Evolutionary conservation across 2,329 filamentous ascomycete genomes (phyloP).

Genomic region (Didymella arachidicola): DNA sequence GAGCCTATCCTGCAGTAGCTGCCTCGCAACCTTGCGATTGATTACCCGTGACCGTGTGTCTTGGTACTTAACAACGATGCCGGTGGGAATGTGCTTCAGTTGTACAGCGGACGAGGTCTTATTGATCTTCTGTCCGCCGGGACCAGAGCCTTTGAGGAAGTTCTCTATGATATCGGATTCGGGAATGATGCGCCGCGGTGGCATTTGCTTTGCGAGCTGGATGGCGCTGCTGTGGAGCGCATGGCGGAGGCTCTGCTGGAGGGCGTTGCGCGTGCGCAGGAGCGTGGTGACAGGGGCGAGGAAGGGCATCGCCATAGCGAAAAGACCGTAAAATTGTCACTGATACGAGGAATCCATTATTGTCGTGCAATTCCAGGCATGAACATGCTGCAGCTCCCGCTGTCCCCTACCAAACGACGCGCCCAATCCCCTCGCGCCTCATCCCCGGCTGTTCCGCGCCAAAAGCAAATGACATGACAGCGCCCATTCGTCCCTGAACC

Average conservation of each 20-base stretch:
- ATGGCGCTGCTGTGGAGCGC: conserved; percentile 11
- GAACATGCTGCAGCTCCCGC: not conserved
- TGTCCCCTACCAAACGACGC: conserved; percentile 7
- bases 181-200: conserved; percentile 76
- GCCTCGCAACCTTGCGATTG: conserved; percentile 85
- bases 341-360: conserved; percentile 30
- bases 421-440: conserved; percentile 21
- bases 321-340: conserved; percentile 14
- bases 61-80: conserved; percentile 93
- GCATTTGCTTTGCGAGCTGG: conserved; percentile 51
- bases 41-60: conserved; percentile 85
- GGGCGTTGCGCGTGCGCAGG: conserved; percentile 23
- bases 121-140: conserved; percentile 97
- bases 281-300: conserved; percentile 6
- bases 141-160: conserved; percentile 90
- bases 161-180: conserved; percentile 82
- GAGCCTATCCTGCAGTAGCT: conserved; percentile 76
- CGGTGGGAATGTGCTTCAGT: conserved; percentile 86
- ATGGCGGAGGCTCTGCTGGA: conserved; percentile 28
- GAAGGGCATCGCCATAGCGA: conserved; percentile 18
- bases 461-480: conserved; percentile 20
- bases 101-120: conserved; percentile 97
- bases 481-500: conserved; percentile 11
- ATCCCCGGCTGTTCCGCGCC: conserved; percentile 20
- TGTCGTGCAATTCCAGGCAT: not conserved